phyloP scores from a whole-genome alignment of 2,329 filamentous ascomycete species.

The Colletotrichum sp. region DNA sequence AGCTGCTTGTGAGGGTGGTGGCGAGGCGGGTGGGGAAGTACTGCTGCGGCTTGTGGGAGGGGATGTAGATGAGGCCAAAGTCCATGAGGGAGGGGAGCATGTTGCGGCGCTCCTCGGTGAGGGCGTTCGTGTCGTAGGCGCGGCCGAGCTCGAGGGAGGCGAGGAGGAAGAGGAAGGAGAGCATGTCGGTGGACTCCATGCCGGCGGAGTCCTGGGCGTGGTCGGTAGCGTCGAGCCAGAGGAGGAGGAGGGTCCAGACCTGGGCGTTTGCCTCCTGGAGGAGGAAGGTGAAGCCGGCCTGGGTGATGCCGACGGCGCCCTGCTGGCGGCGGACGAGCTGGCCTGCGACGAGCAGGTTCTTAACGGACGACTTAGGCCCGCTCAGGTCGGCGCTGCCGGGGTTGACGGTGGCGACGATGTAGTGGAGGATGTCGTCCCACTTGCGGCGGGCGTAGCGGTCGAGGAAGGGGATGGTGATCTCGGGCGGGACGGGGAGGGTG shows the following conservation, averaged over 20 bases:
- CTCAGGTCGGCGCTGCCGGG: constrained; percentile 43
- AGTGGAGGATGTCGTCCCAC: constrained; percentile 97
- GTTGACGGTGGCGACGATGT: constrained; percentile 80
- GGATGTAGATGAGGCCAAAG: constrained; percentile 88
- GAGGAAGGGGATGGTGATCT: constrained; percentile 73
- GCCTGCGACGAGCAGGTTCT: constrained; percentile 80
- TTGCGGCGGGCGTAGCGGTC: constrained; percentile 86
- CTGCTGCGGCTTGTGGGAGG: constrained; percentile 60
- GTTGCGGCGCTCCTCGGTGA: constrained; percentile 80
- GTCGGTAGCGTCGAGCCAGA: constrained; percentile 88
- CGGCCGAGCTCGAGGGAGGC: constrained; percentile 91
- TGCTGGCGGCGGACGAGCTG: constrained; percentile 72
- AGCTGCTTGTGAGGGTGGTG: constrained; percentile 84
- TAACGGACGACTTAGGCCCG: constrained; percentile 78
- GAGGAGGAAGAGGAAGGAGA: constrained; percentile 95
- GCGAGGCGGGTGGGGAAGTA: constrained; percentile 93
- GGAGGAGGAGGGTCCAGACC: constrained; percentile 92
- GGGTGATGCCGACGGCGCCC: constrained; percentile 74
- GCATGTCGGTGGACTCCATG: constrained; percentile 90
- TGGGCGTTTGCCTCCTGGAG: constrained; percentile 96
- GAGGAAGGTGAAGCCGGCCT: constrained; percentile 92
- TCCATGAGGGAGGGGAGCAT: constrained; percentile 92
- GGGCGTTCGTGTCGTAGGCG: constrained; percentile 84
- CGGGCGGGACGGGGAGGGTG: constrained; percentile 62
- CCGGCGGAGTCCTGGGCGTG: constrained; percentile 59